These are phyloP conservation scores for Diaporthe sp. DNA, from an alignment of 2,329 filamentous ascomycete species.

Conservation along the genomic window DNA sequence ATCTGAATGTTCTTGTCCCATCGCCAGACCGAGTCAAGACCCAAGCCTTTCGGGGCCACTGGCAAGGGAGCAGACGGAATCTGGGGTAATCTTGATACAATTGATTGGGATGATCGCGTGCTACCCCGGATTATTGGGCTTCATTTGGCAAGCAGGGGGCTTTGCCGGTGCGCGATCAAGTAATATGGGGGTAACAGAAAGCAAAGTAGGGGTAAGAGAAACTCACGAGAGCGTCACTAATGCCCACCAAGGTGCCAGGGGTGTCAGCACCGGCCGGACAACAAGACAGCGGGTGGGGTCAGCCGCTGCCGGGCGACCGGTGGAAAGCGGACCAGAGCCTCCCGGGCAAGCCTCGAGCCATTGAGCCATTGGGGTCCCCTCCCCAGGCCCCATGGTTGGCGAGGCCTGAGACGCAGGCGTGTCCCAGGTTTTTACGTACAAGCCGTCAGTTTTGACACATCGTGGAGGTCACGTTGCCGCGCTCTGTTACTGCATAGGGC, in stretches of 20 bases:
- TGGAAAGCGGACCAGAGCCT: constrained; percentile 20
- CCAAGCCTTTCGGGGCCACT: background rate
- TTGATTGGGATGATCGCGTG: constrained; percentile 24
- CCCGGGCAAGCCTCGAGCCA: constrained; percentile 9
- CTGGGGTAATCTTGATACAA: constrained; percentile 32
- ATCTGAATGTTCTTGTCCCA: constrained; percentile 2
- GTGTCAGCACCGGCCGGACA: constrained; percentile 38
- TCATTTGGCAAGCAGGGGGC: constrained; percentile 13
- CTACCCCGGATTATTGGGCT: constrained; percentile 39
- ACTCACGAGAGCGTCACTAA: constrained; percentile 35
- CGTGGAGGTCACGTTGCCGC: constrained; percentile 41
- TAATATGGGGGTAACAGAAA: constrained; percentile 43
- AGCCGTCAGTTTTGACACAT: constrained; percentile 39
- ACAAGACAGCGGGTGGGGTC: constrained; percentile 40
- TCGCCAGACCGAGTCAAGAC: constrained; percentile 18
- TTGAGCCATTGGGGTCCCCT: background rate
- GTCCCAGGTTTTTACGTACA: constrained; percentile 40
- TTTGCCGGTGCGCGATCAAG: constrained; percentile 34
- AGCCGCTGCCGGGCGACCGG: constrained; percentile 38
- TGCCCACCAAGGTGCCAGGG: constrained; percentile 5
- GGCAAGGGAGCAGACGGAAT: constrained; percentile 21
- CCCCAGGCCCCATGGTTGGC: background rate
- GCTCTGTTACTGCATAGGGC: constrained; percentile 33
- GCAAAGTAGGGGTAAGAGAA: constrained; percentile 43
- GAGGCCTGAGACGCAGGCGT: constrained; percentile 31